These are phyloP conservation scores for Mallotus nudiflorus DNA, from an alignment of 345 rosid species.

Conservation along the genomic window DNA sequence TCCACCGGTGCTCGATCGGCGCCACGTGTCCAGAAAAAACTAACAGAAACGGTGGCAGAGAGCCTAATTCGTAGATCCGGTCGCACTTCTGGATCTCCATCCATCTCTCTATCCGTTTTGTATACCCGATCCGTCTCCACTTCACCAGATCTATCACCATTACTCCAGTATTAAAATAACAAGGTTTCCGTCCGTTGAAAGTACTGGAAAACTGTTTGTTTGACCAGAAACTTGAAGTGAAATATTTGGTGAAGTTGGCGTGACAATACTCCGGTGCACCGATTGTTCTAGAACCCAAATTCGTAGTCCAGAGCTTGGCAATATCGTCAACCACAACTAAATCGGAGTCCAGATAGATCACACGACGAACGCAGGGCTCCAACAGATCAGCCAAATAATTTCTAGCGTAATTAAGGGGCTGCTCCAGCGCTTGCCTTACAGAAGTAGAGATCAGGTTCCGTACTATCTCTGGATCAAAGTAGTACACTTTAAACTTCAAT, in stretches of 20 bases:
- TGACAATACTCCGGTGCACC: slow-evolving; percentile 98
- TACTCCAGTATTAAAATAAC: slow-evolving; percentile 93
- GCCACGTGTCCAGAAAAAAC: slow-evolving; percentile 90
- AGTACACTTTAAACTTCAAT: slow-evolving; percentile 82
- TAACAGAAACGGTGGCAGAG: slow-evolving; percentile 83
- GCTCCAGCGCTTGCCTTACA: slow-evolving; percentile 90
- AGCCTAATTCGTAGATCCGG: slow-evolving; percentile 90
- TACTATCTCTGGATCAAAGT: slow-evolving; percentile 78
- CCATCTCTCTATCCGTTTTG: slow-evolving; percentile 84
- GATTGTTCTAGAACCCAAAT: slow-evolving; percentile 63
- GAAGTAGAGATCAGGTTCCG: slow-evolving; percentile 77
- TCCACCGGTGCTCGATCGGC: slow-evolving; percentile 94
- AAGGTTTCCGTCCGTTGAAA: slow-evolving; percentile 60
- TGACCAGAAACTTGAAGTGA: slow-evolving; percentile 76
- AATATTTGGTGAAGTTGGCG: slow-evolving; percentile 90
- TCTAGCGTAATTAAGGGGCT: slow-evolving; percentile 91
- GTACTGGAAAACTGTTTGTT: slow-evolving; percentile 47
- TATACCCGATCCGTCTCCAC: slow-evolving; percentile 79
- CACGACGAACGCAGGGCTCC: slow-evolving; percentile 83
- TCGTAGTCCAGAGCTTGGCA: slow-evolving; percentile 70
- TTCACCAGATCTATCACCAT: slow-evolving; percentile 92
- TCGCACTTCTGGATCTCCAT: slow-evolving; percentile 92
- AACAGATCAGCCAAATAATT: slow-evolving; percentile 80
- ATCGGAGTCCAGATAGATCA: slow-evolving; percentile 91
- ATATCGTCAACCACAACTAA: slow-evolving; percentile 84